Base-by-base conservation (phyloP, 2,329 filamentous ascomycete genomes). In the Parasarocladium wereldwijsianum region DNA sequence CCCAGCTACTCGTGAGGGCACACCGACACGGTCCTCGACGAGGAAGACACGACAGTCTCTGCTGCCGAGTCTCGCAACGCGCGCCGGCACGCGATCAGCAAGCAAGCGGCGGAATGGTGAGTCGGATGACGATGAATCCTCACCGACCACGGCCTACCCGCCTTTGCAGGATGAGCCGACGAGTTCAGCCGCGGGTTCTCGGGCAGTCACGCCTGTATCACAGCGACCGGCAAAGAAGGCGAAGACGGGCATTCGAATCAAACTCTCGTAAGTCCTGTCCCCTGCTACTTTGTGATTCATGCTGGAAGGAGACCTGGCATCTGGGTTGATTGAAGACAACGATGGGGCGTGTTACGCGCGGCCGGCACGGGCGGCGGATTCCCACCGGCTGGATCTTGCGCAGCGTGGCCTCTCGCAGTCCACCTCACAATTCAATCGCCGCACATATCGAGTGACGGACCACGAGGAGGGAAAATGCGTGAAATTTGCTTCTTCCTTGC, bases 201-300 rank as follows among this genome's bases (percentile, higher is more conserved):
- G 73, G 40, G 69, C 70, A 33, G 67, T 60, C 32, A 78, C 74
- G 18, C 74, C 73, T 6, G 59, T 53, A 32, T 56, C 63, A 24
- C 32, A 28, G 16, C 56, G 64, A 32, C 66, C 66, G 18, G 52
- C 58, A 35, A 76, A 75, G 60, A 75, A 67, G 51, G 57, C 62
- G 29, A 67, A 70, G 46, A 65, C 63, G 31, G 72, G 71, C 22
- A 60, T 70, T 35, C 71, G 75, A 40, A 64, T 77, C 45, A 79
- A 80, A 55, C 68, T 64, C 50, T 80, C 76, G 75, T 76, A 58
- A 66, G 72, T 74, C 37, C 40, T 41, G 36, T 35, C 31, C 23
- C 33, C 21, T 11, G 21, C 26, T n/a, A 13, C 35, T 33, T 35
- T 33, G 36, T 33, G 24, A 12, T 33, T 32, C 28, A n/a, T n/a